Evolutionary conservation across 1,139 yeast genomes (phyloP), one percentile per base, ranked within the genome.

Genomic region (Yamadazyma buinensis): DNA sequence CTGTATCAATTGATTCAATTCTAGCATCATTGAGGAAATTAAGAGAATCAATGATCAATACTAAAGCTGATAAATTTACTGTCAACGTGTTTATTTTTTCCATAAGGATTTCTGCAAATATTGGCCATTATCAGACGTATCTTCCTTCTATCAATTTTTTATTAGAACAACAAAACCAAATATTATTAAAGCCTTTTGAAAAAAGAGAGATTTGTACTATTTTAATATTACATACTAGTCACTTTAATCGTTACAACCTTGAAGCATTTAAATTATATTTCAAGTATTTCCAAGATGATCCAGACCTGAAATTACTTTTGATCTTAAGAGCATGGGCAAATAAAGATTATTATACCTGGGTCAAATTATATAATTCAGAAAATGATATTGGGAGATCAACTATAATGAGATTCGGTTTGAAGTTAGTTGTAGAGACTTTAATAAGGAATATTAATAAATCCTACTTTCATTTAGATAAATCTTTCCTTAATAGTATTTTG

Each of bases 61-160:
- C 45, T 5, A 41, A 44, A 8, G 62, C 72, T 0, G 65, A 64
- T 32, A 59, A 59, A 1, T 76, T 77, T 39, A 47, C 67, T 13
- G 63, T 63, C 32, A 50, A 59, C 13, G 82, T 78, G n/a, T 74
- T 67, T 43, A 39, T 77, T 29, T 68, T 65, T 36, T 76, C 82
- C 0, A 61, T 73, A 5, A 50, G 79, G 30, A 57, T 75, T 4
- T 57, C 79, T 0, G 55, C 75, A 0, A 56, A 65, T 4, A 52
- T 69, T 5, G 77, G 77, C 3, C 75, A 74, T 42, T 72, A 74
- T 44, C 79, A 76, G 40, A 72, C 84, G 1, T 79, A 77, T 44
- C 42, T 78, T 1, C 83, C 84, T 1, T 63, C 79, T 32, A 69
- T 76, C 7, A 53, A 53, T 27, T 69, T 65, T 43, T 51, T 76